Evolutionary conservation across 192 early-diverging fungal genomes (phyloP).

Genomic region (Bifiguratus adelaidae): DNA sequence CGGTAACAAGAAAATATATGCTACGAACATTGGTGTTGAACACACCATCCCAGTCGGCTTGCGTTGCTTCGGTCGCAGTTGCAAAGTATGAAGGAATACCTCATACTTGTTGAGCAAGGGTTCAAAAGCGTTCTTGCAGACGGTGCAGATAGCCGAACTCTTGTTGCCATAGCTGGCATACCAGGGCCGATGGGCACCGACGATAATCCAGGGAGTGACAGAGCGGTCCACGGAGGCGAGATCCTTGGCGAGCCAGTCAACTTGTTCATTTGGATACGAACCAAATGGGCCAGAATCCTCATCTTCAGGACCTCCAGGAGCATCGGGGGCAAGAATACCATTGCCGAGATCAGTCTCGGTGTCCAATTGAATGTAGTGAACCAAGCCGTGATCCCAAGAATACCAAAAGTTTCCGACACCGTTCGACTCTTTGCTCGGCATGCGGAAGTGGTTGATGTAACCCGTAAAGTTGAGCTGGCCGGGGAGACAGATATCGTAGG

Average conservation of each 20-base stretch:
- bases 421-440: conserved; percentile 2
- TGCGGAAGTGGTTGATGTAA: conserved; percentile 1
- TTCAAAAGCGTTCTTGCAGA: not conserved
- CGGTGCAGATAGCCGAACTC: not conserved
- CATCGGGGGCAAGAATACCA: conserved; percentile 2
- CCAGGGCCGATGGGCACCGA: conserved; percentile 5
- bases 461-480: not conserved
- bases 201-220: conserved; percentile 9
- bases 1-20: no score
- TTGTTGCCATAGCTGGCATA: not conserved
- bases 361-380: conserved; percentile 7
- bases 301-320: not conserved
- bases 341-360: conserved; percentile 7
- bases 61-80: no score
- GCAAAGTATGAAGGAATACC: no score
- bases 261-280: conserved; percentile 2
- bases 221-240: conserved; percentile 8
- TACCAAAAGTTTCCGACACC: conserved; percentile 8
- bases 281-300: not conserved
- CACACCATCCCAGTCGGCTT: no score
- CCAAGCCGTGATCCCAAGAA: conserved; percentile 8
- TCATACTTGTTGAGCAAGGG: not conserved
- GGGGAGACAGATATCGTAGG: not conserved
- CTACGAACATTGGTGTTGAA: no score
- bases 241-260: conserved; percentile 7